phyloP scores from a whole-genome alignment of 2,329 filamentous ascomycete species.

The Ophiosphaerella narmari region DNA sequence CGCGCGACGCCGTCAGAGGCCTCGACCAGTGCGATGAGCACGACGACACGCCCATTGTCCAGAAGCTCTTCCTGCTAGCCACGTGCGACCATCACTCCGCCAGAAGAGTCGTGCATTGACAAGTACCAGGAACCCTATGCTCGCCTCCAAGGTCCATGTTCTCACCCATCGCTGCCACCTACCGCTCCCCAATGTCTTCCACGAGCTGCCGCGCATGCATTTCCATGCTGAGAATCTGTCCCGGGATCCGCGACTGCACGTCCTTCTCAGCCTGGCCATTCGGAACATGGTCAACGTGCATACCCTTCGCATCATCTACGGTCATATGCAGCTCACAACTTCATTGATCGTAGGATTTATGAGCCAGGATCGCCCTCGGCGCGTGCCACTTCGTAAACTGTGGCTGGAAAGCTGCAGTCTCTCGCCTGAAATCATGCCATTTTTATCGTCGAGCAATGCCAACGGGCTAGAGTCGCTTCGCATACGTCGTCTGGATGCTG shows the following conservation, averaged over 20 bases:
- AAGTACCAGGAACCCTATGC: slow-evolving; percentile 39
- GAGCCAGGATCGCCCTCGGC: slow-evolving; percentile 31
- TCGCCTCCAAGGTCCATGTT: slow-evolving; percentile 50
- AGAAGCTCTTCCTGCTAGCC: slow-evolving; percentile 49
- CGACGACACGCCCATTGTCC: slow-evolving; percentile 50
- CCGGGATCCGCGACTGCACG: slow-evolving; percentile 46
- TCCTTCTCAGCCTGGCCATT: slow-evolving; percentile 46
- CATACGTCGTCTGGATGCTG: slow-evolving; percentile 47
- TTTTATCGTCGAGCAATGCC: slow-evolving; percentile 25
- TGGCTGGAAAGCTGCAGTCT: slow-evolving; percentile 54
- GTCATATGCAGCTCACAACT: slow-evolving; percentile 49
- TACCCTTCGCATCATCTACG: slow-evolving; percentile 51
- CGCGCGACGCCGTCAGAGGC: slow-evolving; percentile 15
- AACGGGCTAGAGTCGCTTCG: slow-evolving; percentile 49
- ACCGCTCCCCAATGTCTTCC: slow-evolving; percentile 51
- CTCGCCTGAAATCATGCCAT: slow-evolving; percentile 22
- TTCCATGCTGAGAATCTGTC: slow-evolving; percentile 49
- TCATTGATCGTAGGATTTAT: slow-evolving; percentile 49
- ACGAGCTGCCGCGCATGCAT: slow-evolving; percentile 47
- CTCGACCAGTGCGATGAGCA: slow-evolving; percentile 32
- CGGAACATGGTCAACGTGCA: slow-evolving; percentile 50
- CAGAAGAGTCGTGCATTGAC: slow-evolving; percentile 11
- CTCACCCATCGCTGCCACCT: slow-evolving; percentile 54
- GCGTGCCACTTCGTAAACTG: slow-evolving; percentile 44
- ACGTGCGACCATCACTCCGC: slow-evolving; percentile 28